phyloP scores from a whole-genome alignment of 2,329 filamentous ascomycete species.

The Aspergillus phoenicis region DNA sequence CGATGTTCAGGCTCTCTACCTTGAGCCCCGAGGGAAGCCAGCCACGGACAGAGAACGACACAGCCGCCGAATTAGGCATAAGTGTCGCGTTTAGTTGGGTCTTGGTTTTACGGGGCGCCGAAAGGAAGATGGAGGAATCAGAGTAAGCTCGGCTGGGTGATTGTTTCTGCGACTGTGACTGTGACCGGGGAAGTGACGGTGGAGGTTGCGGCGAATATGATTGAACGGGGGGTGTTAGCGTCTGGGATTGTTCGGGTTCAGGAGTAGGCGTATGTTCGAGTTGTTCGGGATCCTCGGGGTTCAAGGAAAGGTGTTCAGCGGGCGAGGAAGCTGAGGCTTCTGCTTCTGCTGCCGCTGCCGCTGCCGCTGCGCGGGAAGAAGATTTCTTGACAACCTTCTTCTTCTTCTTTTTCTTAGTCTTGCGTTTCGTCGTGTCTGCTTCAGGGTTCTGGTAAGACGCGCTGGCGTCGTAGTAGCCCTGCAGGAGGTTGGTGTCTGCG shows the following conservation, averaged over 20 bases:
- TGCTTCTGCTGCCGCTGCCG: slow-evolving; percentile 11
- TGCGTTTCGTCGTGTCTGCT: slow-evolving; percentile 34
- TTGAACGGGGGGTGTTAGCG: slow-evolving; percentile 14
- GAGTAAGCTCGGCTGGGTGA: slow-evolving; percentile 10
- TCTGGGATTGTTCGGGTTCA: slow-evolving; percentile 14
- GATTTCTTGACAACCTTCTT: slow-evolving; percentile 36
- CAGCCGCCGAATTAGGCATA: slow-evolving; percentile 76
- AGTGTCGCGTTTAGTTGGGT: slow-evolving; percentile 71
- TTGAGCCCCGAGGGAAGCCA: slow-evolving; percentile 67
- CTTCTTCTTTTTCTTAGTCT: slow-evolving; percentile 42
- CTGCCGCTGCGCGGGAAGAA: slow-evolving; percentile 30
- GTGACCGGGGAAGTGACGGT: slow-evolving; percentile 5
- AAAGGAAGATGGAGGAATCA: slow-evolving; percentile 26
- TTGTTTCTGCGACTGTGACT: slow-evolving; percentile 23
- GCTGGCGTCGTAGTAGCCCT: slow-evolving; percentile 51
- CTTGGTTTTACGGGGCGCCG: slow-evolving; percentile 35
- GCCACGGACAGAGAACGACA: slow-evolving; percentile 65
- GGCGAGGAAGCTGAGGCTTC: slow-evolving; percentile 12
- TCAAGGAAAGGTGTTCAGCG: slow-evolving; percentile 11
- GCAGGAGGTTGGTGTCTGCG: slow-evolving; percentile 44
- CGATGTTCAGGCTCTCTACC: slow-evolving; percentile 64
- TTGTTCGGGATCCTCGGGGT: neutral
- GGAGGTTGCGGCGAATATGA: slow-evolving; percentile 21
- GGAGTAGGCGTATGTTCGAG: slow-evolving; percentile 5
- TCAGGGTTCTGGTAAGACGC: slow-evolving; percentile 33